Percentiles rank a stretch among this genome's conserved stretches.
Conservation (phyloP, 345 rosid genomes). For the Combretum micranthum region DNA sequence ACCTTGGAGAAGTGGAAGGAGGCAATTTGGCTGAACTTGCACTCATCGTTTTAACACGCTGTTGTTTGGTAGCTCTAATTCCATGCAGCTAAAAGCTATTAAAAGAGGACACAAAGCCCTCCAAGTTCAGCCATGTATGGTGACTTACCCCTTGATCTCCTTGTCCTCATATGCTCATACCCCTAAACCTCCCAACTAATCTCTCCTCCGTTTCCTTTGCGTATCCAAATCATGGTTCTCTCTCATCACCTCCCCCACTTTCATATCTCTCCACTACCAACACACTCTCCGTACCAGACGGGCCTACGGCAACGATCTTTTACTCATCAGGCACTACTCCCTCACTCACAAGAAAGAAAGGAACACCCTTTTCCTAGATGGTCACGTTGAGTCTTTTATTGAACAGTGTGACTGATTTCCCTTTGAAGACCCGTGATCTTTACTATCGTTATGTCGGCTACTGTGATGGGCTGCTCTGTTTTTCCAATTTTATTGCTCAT, state of each 20-base stretch:
- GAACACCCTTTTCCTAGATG: slow-evolving; percentile 6
- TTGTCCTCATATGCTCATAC: slow-evolving; percentile 10
- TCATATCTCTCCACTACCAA: slow-evolving; percentile 8
- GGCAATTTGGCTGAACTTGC: no score
- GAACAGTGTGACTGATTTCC: slow-evolving; percentile 9
- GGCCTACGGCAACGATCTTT: not conserved
- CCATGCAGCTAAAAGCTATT: no score
- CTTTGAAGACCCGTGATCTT: slow-evolving; percentile 4
- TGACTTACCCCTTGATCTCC: slow-evolving; percentile 10
- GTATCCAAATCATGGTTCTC: slow-evolving; percentile 16
- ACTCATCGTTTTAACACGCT: no score
- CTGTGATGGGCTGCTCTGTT: slow-evolving; percentile 12
- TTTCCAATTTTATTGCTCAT: slow-evolving; percentile 3
- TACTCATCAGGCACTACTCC: slow-evolving; percentile 14
- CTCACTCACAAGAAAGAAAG: slow-evolving; percentile 6
- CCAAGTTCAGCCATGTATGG: no score
- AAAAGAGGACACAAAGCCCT: no score
- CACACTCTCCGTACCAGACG: not conserved
- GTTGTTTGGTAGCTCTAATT: no score
- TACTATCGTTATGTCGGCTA: slow-evolving; percentile 9
- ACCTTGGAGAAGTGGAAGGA: no score
- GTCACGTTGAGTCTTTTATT: not conserved
- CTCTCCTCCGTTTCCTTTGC: slow-evolving; percentile 15
- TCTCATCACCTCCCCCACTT: slow-evolving; percentile 8
- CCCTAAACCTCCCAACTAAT: slow-evolving; percentile 8